These are phyloP conservation scores for Xylaria sp. DNA, from an alignment of 2,329 filamentous ascomycete genomes.

Conservation along the genomic window DNA sequence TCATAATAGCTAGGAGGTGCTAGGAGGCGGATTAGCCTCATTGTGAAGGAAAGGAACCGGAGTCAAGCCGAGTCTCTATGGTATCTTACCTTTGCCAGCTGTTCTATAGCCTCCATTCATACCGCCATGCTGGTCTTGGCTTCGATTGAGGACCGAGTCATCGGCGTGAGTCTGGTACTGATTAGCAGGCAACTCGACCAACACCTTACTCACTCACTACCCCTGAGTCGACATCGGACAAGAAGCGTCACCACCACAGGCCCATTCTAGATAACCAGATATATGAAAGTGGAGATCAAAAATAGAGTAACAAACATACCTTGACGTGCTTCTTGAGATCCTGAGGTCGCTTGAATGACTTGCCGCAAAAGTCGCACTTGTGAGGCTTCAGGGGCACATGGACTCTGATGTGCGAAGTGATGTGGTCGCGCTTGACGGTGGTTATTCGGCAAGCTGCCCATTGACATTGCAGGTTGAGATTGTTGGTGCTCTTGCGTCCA, in stretches of 20 bases:
- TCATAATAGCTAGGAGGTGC: slow-evolving; percentile 58
- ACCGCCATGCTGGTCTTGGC: slow-evolving; percentile 47
- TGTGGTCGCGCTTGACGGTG: slow-evolving; percentile 97
- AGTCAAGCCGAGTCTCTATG: slow-evolving; percentile 15
- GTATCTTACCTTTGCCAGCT: slow-evolving; percentile 49
- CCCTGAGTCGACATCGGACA: not conserved
- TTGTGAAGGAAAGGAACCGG: slow-evolving; percentile 29
- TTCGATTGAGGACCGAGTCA: slow-evolving; percentile 68
- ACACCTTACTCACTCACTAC: not conserved
- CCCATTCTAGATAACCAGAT: not conserved
- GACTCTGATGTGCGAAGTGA: slow-evolving; percentile 96
- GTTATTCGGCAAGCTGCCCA: slow-evolving; percentile 96
- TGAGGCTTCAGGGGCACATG: slow-evolving; percentile 99
- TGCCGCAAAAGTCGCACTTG: slow-evolving; percentile 97
- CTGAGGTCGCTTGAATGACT: slow-evolving; percentile 98
- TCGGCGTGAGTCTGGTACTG: slow-evolving; percentile 73
- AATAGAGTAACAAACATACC: slow-evolving; percentile 35
- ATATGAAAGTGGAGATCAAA: no score
- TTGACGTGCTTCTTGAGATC: slow-evolving; percentile 99
- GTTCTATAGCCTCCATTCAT: slow-evolving; percentile 49
- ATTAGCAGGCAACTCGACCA: slow-evolving; percentile 2
- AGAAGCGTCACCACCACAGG: not conserved
- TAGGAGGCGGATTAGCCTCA: slow-evolving; percentile 42
- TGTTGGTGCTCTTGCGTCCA: slow-evolving; percentile 98
- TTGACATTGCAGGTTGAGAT: slow-evolving; percentile 92